A percentile compares a stretch with the other conserved stretches of the same genome.
These are phyloP conservation scores for Echeveria elegans DNA, from an alignment of 164 flowering plant species.

Conservation along the genomic window DNA sequence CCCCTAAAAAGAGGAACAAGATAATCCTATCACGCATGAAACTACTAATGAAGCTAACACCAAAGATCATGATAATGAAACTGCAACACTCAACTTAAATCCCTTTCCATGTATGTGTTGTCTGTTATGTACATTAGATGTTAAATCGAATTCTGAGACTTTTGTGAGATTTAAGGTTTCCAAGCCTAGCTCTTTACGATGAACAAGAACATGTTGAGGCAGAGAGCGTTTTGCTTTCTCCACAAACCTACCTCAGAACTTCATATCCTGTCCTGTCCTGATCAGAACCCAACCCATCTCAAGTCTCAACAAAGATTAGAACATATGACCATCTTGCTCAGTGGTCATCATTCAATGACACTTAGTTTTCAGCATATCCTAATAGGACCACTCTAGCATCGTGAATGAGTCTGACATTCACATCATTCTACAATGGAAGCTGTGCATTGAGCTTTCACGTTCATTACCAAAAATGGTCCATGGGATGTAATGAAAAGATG, in stretches of 20 bases:
- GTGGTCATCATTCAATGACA: background rate
- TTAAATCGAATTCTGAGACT: background rate
- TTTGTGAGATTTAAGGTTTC: background rate
- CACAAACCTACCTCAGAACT: no score
- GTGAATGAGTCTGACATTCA: background rate
- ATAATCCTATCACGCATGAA: background rate
- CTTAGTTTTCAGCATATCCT: background rate
- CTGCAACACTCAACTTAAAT: background rate
- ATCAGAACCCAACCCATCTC: background rate
- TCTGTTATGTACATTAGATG: background rate
- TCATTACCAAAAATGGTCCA: conserved; percentile 4
- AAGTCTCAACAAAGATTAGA: background rate
- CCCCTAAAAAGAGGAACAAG: conserved; percentile 21
- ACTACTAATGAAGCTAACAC: background rate
- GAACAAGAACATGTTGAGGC: background rate
- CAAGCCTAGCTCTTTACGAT: background rate
- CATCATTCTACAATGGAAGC: background rate
- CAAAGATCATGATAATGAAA: background rate
- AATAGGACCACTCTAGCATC: conserved; percentile 2
- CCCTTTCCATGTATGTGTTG: background rate
- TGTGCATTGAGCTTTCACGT: background rate
- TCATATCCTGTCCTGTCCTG: background rate
- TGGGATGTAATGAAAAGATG: background rate
- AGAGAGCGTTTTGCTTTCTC: no score
- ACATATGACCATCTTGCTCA: background rate